Evolutionary conservation across 2,329 filamentous ascomycete species (phyloP), one percentile per base, ranked within the genome.

Genomic region (Sporothrix curviconia): DNA sequence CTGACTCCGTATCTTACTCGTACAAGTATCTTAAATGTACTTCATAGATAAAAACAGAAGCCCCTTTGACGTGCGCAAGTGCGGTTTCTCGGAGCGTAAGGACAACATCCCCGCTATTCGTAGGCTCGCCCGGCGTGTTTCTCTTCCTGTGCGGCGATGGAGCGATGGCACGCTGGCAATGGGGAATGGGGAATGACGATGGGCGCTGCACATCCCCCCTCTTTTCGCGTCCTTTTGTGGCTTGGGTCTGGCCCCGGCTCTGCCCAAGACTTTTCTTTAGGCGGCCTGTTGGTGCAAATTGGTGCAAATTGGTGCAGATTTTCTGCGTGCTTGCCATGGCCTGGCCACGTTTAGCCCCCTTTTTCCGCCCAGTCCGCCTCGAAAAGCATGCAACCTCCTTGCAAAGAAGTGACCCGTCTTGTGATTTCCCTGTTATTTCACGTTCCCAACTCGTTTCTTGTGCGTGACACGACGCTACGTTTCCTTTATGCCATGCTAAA

Each of bases 1-100:
- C n/a, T n/a, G n/a, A n/a, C n/a, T n/a, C n/a, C n/a, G n/a, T n/a
- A n/a, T n/a, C n/a, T n/a, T 36, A 32, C 30, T 34, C 44, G 46
- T 24, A 49, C n/a, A n/a, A n/a, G n/a, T n/a, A n/a, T n/a, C n/a
- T n/a, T n/a, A n/a, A n/a, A 49, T 28, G n/a, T 8, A 47, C 14
- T 32, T 6, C 25, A 28, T 32, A 37, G 34, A 37, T 14, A 37
- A n/a, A 40, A 12, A 42, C 39, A 22, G 40, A 30, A 24, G 30
- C 47, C 44, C 47, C 32, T 50, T 50, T 50, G 47, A 37, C 47
- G 19, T 50, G 47, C 47, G 19, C 47, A 50, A 50, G 47, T 34
- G 47, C 19, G n/a, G 8, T 42, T 34, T 22, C 14, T 37, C n/a
- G n/a, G n/a, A n/a, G n/a, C n/a, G n/a, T 36, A 22, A 7, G 30